phyloP scores from a whole-genome alignment of 805 yeast species.

The Hanseniaspora taiwanica region DNA sequence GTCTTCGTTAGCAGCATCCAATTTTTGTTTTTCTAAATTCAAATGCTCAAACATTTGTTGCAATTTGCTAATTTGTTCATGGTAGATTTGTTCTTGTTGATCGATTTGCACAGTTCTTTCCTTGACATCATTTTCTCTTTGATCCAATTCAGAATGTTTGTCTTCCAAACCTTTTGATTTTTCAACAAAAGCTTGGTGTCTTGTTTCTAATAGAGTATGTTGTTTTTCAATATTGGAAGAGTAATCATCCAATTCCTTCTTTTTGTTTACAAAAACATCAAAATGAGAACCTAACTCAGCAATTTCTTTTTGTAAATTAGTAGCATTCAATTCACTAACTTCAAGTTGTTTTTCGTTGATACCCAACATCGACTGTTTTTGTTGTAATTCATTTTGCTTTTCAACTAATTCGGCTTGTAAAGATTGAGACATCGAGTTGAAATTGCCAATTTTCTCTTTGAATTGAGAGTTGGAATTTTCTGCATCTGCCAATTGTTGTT shows the following conservation, averaged over 20 bases:
- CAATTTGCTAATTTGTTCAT: conserved; percentile 26
- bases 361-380: conserved; percentile 47
- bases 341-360: conserved; percentile 61
- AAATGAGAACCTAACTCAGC: conserved; percentile 21
- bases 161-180: conserved; percentile 21
- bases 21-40: conserved; percentile 24
- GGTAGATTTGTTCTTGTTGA: conserved; percentile 24
- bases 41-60: conserved; percentile 24
- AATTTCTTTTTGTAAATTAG: conserved; percentile 31
- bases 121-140: conserved; percentile 24
- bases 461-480: conserved; percentile 52
- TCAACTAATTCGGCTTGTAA: conserved; percentile 42
- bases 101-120: conserved; percentile 23
- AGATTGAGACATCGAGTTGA: conserved; percentile 55
- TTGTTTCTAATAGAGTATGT: conserved; percentile 22
- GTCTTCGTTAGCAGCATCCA: conserved; percentile 29
- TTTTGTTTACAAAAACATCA: conserved; percentile 15
- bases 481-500: conserved; percentile 46
- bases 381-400: conserved; percentile 40
- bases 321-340: conserved; percentile 40
- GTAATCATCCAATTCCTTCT: conserved; percentile 26
- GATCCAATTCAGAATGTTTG: conserved; percentile 23
- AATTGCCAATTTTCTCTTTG: conserved; percentile 52
- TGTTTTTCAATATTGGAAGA: conserved; percentile 26
- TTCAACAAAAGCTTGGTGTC: conserved; percentile 8